phyloP scores from a whole-genome alignment of 108 stramenopile genomes.

The Discostella stelligeroides region DNA sequence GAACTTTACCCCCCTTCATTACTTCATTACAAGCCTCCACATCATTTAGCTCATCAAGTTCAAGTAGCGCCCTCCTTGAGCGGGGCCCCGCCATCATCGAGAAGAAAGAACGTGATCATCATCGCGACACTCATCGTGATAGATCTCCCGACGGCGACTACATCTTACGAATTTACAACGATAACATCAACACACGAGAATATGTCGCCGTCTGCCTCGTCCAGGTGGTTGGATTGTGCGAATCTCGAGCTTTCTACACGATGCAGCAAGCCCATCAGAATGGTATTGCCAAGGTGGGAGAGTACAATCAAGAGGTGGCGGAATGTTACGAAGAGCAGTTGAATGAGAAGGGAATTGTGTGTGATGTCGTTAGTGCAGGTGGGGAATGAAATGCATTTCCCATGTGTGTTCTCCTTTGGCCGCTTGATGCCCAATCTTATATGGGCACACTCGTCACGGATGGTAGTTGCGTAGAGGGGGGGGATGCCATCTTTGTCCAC shows the following conservation, averaged over 20 bases:
- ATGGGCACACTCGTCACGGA: too few relatives aligned
- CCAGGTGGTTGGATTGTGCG: conserved; percentile 74
- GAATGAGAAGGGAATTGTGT: conserved; percentile 66
- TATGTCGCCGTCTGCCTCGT: conserved; percentile 80
- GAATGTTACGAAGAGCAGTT: conserved; percentile 77
- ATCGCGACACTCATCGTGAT: neutral
- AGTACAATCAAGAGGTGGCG: conserved; percentile 74
- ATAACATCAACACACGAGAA: conserved; percentile 81
- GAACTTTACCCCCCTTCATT: neutral
- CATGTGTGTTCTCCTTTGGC: too few relatives aligned
- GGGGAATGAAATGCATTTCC: neutral
- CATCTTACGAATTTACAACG: conserved; percentile 88
- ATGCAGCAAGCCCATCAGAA: conserved; percentile 88
- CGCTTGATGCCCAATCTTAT: too few relatives aligned
- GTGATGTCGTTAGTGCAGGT: conserved; percentile 63
- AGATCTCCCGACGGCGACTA: conserved; percentile 29
- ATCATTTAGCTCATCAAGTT: neutral
- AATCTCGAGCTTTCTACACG: conserved; percentile 72
- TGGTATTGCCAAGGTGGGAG: conserved; percentile 79
- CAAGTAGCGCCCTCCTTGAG: neutral
- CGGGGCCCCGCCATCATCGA: neutral
- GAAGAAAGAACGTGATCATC: conserved; percentile 1
- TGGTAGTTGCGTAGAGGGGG: too few relatives aligned
- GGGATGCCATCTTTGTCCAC: too few relatives aligned
- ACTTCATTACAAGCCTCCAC: conserved; percentile 7